phyloP scores from a whole-genome alignment of 306 rosid species.

The Fagus sylvatica region DNA sequence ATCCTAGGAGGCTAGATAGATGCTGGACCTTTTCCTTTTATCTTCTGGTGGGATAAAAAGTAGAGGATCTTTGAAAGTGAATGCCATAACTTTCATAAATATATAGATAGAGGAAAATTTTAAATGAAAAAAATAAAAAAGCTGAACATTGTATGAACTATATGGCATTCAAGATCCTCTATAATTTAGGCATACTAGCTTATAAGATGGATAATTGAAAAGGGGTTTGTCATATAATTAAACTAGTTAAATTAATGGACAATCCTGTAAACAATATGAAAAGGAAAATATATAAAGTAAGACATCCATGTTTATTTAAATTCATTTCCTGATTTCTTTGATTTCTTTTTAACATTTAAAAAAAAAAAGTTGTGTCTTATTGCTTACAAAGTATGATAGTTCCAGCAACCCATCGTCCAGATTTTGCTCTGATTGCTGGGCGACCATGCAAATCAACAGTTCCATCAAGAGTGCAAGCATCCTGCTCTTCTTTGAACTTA shows the following conservation, averaged over 20 bases:
- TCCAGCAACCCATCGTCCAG: slow-evolving; percentile 94
- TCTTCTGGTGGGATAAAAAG: not conserved
- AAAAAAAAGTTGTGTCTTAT: not conserved
- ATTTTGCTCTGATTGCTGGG: slow-evolving; percentile 77
- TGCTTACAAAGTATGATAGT: slow-evolving; percentile 83
- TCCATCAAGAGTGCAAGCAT: slow-evolving; percentile 78
- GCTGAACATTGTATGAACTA: not conserved
- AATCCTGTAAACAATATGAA: not conserved
- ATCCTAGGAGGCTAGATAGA: not conserved
- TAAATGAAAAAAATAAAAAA: too few relatives aligned
- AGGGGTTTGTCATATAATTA: not conserved
- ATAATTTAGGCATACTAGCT: not conserved
- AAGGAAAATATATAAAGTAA: not conserved
- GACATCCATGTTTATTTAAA: not conserved
- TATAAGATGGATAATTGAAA: too few relatives aligned
- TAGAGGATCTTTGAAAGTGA: slow-evolving; percentile 7
- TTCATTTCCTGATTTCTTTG: not conserved
- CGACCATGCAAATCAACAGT: slow-evolving; percentile 74
- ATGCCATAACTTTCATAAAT: not conserved
- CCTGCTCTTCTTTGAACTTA: slow-evolving; percentile 53
- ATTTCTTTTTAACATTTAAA: not conserved
- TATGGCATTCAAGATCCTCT: not conserved
- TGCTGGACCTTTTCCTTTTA: not conserved
- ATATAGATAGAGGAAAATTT: too few relatives aligned
- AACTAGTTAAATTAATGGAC: not conserved